Evolutionary conservation across 2,329 filamentous ascomycete species (phyloP).

Genomic region (Alternaria arbusti): DNA sequence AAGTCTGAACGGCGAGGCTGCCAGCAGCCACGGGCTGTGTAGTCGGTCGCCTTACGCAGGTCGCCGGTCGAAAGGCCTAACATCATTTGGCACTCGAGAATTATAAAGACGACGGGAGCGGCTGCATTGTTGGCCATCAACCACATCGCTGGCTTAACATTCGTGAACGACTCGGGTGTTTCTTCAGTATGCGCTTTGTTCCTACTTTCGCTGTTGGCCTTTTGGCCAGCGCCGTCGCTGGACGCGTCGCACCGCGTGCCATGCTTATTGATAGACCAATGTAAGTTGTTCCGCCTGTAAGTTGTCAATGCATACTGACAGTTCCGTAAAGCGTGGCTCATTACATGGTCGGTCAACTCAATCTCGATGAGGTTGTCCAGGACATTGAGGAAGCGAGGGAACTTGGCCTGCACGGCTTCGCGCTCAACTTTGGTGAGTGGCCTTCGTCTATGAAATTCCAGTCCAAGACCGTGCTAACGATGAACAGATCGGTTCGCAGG

Average conservation of each 20-base stretch:
- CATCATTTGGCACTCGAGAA: neutral
- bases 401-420: conserved; percentile 46
- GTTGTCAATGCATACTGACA: neutral
- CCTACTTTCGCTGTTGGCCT: conserved; percentile 1
- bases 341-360: conserved; percentile 34
- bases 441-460: neutral
- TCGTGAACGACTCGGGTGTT: neutral
- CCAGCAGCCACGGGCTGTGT: neutral
- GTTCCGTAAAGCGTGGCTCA: conserved; percentile 22
- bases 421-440: conserved; percentile 39
- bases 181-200: conserved; percentile 10
- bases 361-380: conserved; percentile 23
- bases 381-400: conserved; percentile 37
- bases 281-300: conserved; percentile 8
- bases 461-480: neutral
- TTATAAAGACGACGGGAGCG: neutral
- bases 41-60: neutral
- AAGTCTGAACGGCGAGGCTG: neutral
- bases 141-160: neutral
- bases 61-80: neutral
- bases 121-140: neutral
- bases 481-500: conserved; percentile 11
- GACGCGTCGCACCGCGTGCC: neutral
- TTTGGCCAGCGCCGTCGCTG: conserved; percentile 6
- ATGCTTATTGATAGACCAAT: neutral